These are phyloP conservation scores for Aspergillus sp. DNA, from an alignment of 2,329 filamentous ascomycete species.

Conservation along the genomic window DNA sequence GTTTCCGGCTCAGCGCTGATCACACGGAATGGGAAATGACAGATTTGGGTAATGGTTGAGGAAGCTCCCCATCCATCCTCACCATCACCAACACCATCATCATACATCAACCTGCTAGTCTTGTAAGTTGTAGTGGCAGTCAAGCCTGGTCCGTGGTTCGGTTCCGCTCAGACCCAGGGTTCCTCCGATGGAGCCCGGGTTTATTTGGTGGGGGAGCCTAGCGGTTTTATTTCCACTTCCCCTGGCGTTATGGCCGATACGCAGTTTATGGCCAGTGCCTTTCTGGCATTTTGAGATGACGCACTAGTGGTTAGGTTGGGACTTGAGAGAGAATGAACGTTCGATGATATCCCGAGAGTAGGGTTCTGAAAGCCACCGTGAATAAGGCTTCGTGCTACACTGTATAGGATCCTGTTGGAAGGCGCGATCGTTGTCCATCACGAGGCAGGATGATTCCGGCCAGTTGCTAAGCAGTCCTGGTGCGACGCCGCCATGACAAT, in stretches of 20 bases:
- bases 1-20: neutral
- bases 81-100: neutral
- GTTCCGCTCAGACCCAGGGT: constrained; percentile 10
- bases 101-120: neutral
- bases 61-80: neutral
- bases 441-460: neutral
- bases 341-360: neutral
- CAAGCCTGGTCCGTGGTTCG: constrained; percentile 5
- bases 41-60: neutral
- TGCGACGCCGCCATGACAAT: neutral
- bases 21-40: neutral
- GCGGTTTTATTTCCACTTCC: constrained; percentile 5
- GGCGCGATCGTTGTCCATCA: neutral
- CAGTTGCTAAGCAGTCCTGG: neutral
- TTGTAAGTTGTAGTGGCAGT: neutral
- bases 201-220: neutral
- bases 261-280: neutral
- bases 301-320: constrained; percentile 9
- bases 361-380: neutral
- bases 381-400: neutral
- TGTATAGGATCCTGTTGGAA: neutral
- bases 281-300: neutral
- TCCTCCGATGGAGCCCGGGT: constrained; percentile 6
- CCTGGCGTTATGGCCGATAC: neutral
- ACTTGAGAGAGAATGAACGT: neutral